Evolutionary conservation across 352 stramenopile genomes (phyloP).

Genomic region (Hyaloperonospora arabidopsidis): DNA sequence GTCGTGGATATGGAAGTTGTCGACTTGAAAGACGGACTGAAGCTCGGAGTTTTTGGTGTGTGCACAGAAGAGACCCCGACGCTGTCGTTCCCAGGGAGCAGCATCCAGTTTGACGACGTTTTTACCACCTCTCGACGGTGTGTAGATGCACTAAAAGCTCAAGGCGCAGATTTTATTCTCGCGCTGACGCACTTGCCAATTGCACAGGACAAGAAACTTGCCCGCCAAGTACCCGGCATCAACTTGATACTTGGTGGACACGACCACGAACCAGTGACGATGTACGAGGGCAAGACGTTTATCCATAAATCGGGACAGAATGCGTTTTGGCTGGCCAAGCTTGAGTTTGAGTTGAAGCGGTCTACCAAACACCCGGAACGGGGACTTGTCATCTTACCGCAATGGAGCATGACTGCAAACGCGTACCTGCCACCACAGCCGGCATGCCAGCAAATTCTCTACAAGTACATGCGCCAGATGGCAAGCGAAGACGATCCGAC

Average conservation of each 20-base stretch:
- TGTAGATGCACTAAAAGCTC: slow-evolving; percentile 46
- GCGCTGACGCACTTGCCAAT: slow-evolving; percentile 81
- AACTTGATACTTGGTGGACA: slow-evolving; percentile 87
- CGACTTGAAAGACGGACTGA: slow-evolving; percentile 38
- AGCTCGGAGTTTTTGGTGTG: slow-evolving; percentile 64
- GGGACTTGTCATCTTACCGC: slow-evolving; percentile 42
- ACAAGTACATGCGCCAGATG: slow-evolving; percentile 61
- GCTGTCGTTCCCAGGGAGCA: slow-evolving; percentile 33
- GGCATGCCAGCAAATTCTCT: slow-evolving; percentile 62
- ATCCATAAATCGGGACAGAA: slow-evolving; percentile 87
- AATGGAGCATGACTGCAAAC: slow-evolving; percentile 83
- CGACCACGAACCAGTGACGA: slow-evolving; percentile 86
- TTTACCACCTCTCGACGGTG: slow-evolving; percentile 42
- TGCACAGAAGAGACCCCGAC: slow-evolving; percentile 58
- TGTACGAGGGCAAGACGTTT: slow-evolving; percentile 73
- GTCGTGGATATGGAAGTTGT: slow-evolving; percentile 53
- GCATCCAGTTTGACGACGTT: slow-evolving; percentile 46
- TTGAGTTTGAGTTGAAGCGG: slow-evolving; percentile 67
- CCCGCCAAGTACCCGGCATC: slow-evolving; percentile 54
- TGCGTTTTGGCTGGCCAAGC: slow-evolving; percentile 68
- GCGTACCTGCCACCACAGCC: slow-evolving; percentile 44
- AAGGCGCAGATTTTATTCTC: slow-evolving; percentile 77
- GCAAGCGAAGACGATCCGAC: slow-evolving; percentile 41
- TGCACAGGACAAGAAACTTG: slow-evolving; percentile 63
- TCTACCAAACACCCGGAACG: slow-evolving; percentile 31